Conservation (phyloP, 2,329 filamentous ascomycete species). For the Zymoseptoria crescenta region DNA sequence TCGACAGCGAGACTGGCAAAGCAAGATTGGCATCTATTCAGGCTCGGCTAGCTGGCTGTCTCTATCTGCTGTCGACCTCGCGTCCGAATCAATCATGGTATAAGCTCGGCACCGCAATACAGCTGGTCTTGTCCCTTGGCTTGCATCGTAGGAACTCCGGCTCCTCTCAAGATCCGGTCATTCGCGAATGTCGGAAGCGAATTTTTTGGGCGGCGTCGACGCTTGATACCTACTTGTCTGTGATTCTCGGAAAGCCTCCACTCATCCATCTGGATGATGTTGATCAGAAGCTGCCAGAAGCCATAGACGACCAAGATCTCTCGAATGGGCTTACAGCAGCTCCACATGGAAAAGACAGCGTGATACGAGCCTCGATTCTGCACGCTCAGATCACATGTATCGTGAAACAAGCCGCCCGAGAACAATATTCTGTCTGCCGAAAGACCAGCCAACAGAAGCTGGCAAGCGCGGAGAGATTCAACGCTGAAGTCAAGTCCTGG, state of each 20-base stretch:
- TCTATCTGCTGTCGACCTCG: conserved; percentile 33
- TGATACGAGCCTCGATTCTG: conserved; percentile 25
- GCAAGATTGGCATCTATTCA: conserved; percentile 32
- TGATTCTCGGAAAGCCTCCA: conserved; percentile 32
- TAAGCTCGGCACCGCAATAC: conserved; percentile 31
- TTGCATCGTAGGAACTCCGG: conserved; percentile 26
- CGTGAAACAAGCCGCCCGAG: conserved; percentile 23
- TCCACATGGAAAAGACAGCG: conserved; percentile 22
- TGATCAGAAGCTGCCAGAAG: conserved; percentile 23
- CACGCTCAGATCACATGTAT: conserved; percentile 26
- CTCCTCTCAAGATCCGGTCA: conserved; percentile 14
- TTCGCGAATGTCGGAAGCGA: conserved; percentile 30
- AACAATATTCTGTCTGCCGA: conserved; percentile 19
- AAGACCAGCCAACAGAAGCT: conserved; percentile 17
- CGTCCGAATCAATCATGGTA: conserved; percentile 34
- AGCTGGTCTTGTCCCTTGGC: conserved; percentile 32
- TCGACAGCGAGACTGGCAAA: conserved; percentile 21
- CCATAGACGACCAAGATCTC: conserved; percentile 27
- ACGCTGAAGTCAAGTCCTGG: conserved; percentile 39
- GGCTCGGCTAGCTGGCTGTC: conserved; percentile 34
- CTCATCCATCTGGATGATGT: conserved; percentile 30
- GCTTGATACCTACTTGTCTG: conserved; percentile 34
- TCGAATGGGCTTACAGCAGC: conserved; percentile 2
- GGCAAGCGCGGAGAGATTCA: conserved; percentile 34
- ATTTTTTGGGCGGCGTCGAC: conserved; percentile 34